Percentiles rank a stretch among this genome's conserved stretches.
phyloP scores from a whole-genome alignment of 2,329 filamentous ascomycete genomes.

The Fusarium sp. region DNA sequence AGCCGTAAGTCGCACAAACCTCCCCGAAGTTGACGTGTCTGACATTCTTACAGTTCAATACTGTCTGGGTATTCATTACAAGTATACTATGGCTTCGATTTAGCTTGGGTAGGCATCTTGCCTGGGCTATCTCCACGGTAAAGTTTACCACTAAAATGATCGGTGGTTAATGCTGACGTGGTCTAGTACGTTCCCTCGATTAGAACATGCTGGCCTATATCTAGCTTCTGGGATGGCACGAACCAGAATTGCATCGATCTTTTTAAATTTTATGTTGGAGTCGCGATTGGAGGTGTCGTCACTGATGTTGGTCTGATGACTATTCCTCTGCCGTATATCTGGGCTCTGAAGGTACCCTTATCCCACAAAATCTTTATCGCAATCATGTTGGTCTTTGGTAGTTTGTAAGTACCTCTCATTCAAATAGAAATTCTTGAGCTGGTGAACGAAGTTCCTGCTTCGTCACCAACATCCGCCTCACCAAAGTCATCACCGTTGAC shows the following conservation, averaged over 20 bases:
- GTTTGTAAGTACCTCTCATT: background rate
- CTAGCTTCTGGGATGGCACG: slow-evolving; percentile 1
- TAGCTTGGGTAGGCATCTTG: background rate
- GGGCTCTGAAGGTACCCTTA: background rate
- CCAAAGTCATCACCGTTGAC: background rate
- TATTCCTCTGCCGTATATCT: background rate
- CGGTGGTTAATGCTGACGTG: background rate
- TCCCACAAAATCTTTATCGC: slow-evolving; percentile 9
- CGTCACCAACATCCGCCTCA: background rate
- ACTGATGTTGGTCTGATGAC: slow-evolving; percentile 1
- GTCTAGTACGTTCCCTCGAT: slow-evolving; percentile 1
- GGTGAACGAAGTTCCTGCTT: background rate
- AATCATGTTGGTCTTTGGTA: background rate
- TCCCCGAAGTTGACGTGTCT: accelerated
- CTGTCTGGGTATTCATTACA: background rate
- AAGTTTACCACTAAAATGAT: accelerated
- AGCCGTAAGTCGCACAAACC: background rate
- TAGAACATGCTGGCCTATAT: slow-evolving; percentile 3
- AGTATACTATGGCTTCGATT: slow-evolving; percentile 1
- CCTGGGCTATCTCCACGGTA: background rate
- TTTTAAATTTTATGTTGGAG: slow-evolving; percentile 8
- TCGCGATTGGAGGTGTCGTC: slow-evolving; percentile 1
- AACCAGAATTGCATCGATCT: slow-evolving; percentile 7
- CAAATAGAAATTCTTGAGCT: accelerated
- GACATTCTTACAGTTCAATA: background rate